Percentiles rank a stretch among this genome's conserved stretches.
Conservation (phyloP, 2,329 filamentous ascomycete species). For the Colletotrichum phormii region DNA sequence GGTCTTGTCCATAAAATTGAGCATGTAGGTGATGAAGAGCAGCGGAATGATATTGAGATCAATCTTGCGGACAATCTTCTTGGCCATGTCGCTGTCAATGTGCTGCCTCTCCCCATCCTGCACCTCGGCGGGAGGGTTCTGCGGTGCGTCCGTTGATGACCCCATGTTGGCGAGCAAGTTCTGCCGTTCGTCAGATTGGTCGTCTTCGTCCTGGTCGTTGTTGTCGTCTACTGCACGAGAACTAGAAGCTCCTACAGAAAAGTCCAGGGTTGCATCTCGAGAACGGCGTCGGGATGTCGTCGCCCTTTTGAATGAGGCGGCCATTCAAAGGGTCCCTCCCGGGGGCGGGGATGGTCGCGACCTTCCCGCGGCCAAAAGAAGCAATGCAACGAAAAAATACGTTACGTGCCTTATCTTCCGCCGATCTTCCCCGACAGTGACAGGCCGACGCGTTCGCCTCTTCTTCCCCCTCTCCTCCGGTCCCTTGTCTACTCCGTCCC, state of each 20-base stretch:
- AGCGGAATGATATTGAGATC: constrained; percentile 66
- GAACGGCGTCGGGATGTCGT: neutral
- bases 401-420: constrained; percentile 20
- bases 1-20: constrained; percentile 73
- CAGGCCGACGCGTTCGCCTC: neutral
- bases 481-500: neutral
- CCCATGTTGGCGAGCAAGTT: constrained; percentile 31
- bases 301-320: constrained; percentile 25
- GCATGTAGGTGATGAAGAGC: constrained; percentile 67
- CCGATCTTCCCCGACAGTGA: constrained; percentile 13
- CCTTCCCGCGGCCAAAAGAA: constrained; percentile 22
- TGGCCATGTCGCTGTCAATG: constrained; percentile 41
- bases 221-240: neutral
- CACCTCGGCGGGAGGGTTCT: constrained; percentile 18
- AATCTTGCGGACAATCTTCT: constrained; percentile 64
- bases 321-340: neutral
- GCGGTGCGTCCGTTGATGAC: constrained; percentile 9
- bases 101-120: constrained; percentile 24
- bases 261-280: neutral
- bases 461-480: neutral
- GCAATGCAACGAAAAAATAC: neutral
- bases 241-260: neutral
- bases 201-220: neutral
- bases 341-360: neutral
- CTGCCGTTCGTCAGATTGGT: neutral